Evolutionary conservation across 2,329 filamentous ascomycete genomes (phyloP).

Genomic region (Pseudodiploospora longispora): DNA sequence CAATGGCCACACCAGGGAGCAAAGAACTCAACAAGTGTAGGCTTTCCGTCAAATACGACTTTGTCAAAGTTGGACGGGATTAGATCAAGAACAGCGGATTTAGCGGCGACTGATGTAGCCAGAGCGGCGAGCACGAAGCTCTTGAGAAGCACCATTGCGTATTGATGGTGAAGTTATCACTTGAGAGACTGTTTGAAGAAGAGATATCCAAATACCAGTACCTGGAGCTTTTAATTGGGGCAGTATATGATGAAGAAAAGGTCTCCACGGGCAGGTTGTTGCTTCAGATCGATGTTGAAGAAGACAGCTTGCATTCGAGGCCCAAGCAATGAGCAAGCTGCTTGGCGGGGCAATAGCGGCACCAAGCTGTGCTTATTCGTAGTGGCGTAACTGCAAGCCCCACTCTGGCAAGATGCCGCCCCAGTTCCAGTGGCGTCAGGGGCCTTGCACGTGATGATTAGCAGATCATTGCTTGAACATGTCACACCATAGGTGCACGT

Average conservation of each 20-base stretch:
- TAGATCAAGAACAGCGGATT: constrained; percentile 83
- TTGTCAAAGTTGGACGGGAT: constrained; percentile 86
- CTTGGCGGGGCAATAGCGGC: too few relatives aligned
- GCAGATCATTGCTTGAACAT: not conserved
- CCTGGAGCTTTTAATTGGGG: too few relatives aligned
- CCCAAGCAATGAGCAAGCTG: too few relatives aligned
- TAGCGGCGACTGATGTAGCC: constrained; percentile 51
- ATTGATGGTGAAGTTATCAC: too few relatives aligned
- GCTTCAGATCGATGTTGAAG: not conserved
- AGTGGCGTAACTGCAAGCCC: too few relatives aligned
- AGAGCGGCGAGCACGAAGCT: constrained; percentile 51
- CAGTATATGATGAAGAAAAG: too few relatives aligned
- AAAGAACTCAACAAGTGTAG: constrained; percentile 95
- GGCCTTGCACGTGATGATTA: constrained; percentile 5
- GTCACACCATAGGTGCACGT: constrained; percentile 9
- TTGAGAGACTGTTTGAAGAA: too few relatives aligned
- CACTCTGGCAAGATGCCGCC: not conserved
- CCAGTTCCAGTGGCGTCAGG: not conserved
- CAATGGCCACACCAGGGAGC: constrained; percentile 99
- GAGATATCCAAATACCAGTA: too few relatives aligned
- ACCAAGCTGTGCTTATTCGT: too few relatives aligned
- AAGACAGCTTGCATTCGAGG: constrained; percentile 9
- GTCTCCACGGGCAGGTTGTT: too few relatives aligned
- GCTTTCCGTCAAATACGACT: constrained; percentile 84
- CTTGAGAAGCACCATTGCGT: constrained; percentile 50